Percentiles rank a stretch among this genome's conserved stretches.
These are phyloP conservation scores for Xylariaceae sp. DNA, from an alignment of 2,329 filamentous ascomycete species.

Conservation along the genomic window DNA sequence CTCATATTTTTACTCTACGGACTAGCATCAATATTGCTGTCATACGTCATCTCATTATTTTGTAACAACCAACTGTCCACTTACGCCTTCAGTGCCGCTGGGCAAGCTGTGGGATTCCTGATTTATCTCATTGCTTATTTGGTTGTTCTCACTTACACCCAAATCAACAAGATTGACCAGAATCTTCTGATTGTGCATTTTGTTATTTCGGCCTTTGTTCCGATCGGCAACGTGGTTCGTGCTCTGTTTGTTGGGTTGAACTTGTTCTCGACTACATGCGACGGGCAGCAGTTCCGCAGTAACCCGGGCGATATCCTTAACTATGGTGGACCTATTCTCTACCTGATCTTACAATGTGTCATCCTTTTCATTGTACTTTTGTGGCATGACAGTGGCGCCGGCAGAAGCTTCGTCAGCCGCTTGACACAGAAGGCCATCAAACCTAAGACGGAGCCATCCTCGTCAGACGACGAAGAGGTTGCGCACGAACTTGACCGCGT, in stretches of 20 bases:
- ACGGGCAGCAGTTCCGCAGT: conserved; percentile 57
- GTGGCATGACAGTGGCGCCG: conserved; percentile 76
- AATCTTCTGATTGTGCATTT: conserved; percentile 71
- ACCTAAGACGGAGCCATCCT: conserved; percentile 29
- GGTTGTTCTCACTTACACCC: conserved; percentile 70
- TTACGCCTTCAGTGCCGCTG: conserved; percentile 78
- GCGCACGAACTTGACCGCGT: conserved; percentile 63
- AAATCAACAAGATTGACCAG: conserved; percentile 65
- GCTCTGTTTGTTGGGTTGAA: conserved; percentile 77
- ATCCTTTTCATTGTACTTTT: conserved; percentile 70
- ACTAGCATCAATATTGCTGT: conserved; percentile 69
- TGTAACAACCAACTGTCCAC: conserved; percentile 76
- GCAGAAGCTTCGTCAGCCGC: conserved; percentile 46
- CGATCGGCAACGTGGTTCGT: conserved; percentile 72
- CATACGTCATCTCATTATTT: conserved; percentile 80
- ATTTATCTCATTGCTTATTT: conserved; percentile 71
- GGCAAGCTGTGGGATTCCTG: conserved; percentile 70
- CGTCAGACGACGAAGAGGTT: conserved; percentile 56
- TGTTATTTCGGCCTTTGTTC: conserved; percentile 69
- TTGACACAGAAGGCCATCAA: conserved; percentile 29
- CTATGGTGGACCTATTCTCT: conserved; percentile 83
- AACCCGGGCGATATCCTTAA: conserved; percentile 69
- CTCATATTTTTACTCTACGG: conserved; percentile 79
- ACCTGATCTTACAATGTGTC: conserved; percentile 71
- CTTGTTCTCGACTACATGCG: conserved; percentile 77